A percentile compares a stretch with the other conserved stretches of the same genome.
These are phyloP conservation scores for Pseudopithomyces maydicus DNA, from an alignment of 2,329 filamentous ascomycete genomes.

Conservation along the genomic window DNA sequence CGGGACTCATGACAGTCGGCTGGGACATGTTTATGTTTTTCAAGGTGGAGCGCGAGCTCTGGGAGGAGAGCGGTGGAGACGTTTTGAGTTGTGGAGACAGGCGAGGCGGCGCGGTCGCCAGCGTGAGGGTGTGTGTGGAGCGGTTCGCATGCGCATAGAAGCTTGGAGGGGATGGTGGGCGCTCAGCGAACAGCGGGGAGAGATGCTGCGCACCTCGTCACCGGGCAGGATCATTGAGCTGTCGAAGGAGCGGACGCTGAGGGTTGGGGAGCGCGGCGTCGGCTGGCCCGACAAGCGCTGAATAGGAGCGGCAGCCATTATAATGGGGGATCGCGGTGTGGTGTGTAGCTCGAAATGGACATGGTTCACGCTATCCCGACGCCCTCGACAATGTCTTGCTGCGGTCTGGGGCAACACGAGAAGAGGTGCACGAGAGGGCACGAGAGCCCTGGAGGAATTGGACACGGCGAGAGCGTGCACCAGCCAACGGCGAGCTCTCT, in stretches of 20 bases:
- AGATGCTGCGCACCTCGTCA: constrained; percentile 50
- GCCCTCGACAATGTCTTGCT: neutral
- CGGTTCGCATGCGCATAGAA: constrained; percentile 34
- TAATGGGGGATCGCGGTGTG: constrained; percentile 16
- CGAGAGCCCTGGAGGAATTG: constrained; percentile 22
- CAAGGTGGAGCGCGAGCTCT: constrained; percentile 43
- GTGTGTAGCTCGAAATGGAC: constrained; percentile 17
- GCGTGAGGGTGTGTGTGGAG: constrained; percentile 24
- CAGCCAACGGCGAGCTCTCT: constrained; percentile 16
- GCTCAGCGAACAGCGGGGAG: constrained; percentile 53
- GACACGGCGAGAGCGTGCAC: constrained; percentile 24
- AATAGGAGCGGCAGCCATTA: constrained; percentile 43
- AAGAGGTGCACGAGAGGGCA: neutral
- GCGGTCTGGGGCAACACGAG: neutral
- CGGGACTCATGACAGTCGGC: constrained; percentile 14
- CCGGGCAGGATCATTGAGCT: constrained; percentile 89
- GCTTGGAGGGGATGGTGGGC: constrained; percentile 49
- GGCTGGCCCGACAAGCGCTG: constrained; percentile 17
- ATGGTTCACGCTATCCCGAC: constrained; percentile 14
- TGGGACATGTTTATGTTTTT: constrained; percentile 35
- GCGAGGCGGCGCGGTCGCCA: constrained; percentile 36
- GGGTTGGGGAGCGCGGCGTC: constrained; percentile 68
- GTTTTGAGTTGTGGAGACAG: constrained; percentile 30
- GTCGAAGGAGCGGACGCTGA: constrained; percentile 93
- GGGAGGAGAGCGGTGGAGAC: constrained; percentile 38